Conservation (phyloP, 805 yeast species). For the Hanseniaspora jakobsenii region DNA sequence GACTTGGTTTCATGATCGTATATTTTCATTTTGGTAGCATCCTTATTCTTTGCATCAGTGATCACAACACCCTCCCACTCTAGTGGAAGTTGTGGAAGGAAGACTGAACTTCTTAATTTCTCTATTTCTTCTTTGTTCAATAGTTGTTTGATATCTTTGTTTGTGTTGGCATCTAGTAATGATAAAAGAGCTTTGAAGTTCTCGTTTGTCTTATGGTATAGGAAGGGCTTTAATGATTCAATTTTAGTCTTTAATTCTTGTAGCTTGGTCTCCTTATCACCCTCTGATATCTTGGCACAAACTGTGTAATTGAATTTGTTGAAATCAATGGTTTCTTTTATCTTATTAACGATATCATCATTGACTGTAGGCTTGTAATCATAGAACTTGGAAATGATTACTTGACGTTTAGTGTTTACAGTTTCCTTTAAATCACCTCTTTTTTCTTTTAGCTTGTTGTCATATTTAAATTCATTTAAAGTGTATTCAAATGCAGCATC, state of each 20-base stretch:
- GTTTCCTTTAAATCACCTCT: slow-evolving; percentile 87
- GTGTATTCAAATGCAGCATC: slow-evolving; percentile 15
- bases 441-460: slow-evolving; percentile 67
- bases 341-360: slow-evolving; percentile 26
- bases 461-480: slow-evolving; percentile 2
- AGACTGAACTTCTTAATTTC: slow-evolving; percentile 3
- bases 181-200: slow-evolving; percentile 15
- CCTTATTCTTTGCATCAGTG: slow-evolving; percentile 33
- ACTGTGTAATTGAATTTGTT: slow-evolving; percentile 29
- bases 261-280: slow-evolving; percentile 23
- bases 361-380: slow-evolving; percentile 32
- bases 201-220: slow-evolving; percentile 13
- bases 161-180: neutral
- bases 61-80: slow-evolving; percentile 29
- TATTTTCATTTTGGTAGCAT: slow-evolving; percentile 40
- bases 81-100: slow-evolving; percentile 32
- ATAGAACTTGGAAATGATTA: slow-evolving; percentile 73
- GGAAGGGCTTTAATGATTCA: slow-evolving; percentile 11
- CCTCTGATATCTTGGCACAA: slow-evolving; percentile 27
- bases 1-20: slow-evolving; percentile 48
- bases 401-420: slow-evolving; percentile 82
- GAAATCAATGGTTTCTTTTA: slow-evolving; percentile 36
- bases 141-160: slow-evolving; percentile 1
- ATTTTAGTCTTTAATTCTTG: slow-evolving; percentile 17
- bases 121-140: slow-evolving; percentile 5